These are phyloP conservation scores for Fennellomyces sp. DNA, from an alignment of 371 early-diverging fungal species.

Conservation along the genomic window DNA sequence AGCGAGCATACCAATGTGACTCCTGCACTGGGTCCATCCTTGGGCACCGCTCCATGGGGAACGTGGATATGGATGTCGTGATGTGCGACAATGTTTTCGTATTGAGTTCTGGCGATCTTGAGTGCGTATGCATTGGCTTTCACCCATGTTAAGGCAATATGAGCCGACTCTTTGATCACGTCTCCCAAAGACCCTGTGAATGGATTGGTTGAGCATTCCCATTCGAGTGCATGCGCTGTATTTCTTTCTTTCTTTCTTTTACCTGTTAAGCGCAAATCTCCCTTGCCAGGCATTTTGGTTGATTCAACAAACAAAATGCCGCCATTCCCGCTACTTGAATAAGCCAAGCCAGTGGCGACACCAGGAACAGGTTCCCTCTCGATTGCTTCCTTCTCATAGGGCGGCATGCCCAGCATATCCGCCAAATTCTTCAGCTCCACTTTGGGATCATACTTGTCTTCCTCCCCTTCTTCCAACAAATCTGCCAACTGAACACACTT, in stretches of 20 bases:
- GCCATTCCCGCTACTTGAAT: constrained; percentile 77
- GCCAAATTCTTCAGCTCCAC: constrained; percentile 48
- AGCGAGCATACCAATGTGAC: constrained; percentile 46
- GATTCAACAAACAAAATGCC: constrained; percentile 85
- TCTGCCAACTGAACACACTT: constrained; percentile 74
- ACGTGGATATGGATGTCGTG: constrained; percentile 84
- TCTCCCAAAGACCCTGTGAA: constrained; percentile 87
- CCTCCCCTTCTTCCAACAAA: constrained; percentile 19
- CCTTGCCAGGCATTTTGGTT: constrained; percentile 76
- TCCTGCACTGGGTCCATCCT: constrained; percentile 64
- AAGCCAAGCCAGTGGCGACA: constrained; percentile 85
- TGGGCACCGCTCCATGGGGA: constrained; percentile 70
- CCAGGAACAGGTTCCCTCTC: constrained; percentile 73
- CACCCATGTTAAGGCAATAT: constrained; percentile 82
- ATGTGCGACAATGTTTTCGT: constrained; percentile 50
- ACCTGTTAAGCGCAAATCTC: constrained; percentile 74
- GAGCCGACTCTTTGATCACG: constrained; percentile 88
- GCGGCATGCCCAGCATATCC: constrained; percentile 63
- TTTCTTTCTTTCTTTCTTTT: too few species aligned
- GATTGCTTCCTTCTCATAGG: constrained; percentile 65
- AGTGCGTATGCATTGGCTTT: constrained; percentile 70
- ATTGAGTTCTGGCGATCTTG: constrained; percentile 45
- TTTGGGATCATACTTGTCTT: constrained; percentile 24
- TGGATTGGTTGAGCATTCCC: too few species aligned
- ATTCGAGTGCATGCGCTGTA: too few species aligned